Conservation (phyloP, 2,329 filamentous ascomycete genomes). For the Gremmenia infestans region DNA sequence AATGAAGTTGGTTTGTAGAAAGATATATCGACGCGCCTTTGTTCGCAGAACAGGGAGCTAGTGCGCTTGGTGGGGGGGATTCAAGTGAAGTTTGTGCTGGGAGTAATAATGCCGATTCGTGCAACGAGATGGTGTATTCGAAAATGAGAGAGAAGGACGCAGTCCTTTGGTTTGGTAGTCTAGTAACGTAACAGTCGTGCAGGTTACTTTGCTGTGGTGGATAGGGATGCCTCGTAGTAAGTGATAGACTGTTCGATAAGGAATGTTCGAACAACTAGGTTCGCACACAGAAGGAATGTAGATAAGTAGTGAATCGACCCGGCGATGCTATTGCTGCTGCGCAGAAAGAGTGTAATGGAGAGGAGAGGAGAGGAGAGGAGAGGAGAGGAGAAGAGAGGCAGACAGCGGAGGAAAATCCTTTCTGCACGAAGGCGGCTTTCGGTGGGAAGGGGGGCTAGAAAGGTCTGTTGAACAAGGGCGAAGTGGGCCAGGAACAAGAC, state of each 20-base stretch:
- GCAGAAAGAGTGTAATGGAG: slow-evolving; percentile 11
- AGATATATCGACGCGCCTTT: background rate
- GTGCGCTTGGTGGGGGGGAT: background rate
- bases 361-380: slow-evolving; percentile 5
- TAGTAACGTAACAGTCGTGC: background rate
- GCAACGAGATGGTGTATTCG: background rate
- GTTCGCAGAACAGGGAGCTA: background rate
- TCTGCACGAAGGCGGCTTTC: background rate
- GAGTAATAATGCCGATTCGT: background rate
- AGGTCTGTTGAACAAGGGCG: background rate
- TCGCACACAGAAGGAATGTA: slow-evolving; percentile 22
- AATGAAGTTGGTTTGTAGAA: background rate
- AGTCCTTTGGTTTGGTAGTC: background rate
- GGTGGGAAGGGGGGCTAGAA: background rate
- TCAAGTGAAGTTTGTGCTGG: slow-evolving; percentile 3
- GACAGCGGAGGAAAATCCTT: slow-evolving; percentile 1
- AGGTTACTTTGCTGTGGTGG: background rate
- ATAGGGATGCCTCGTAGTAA: slow-evolving; percentile 6
- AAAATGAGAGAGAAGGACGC: background rate
- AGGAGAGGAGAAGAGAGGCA: slow-evolving; percentile 1
- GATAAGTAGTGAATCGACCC: slow-evolving; percentile 19
- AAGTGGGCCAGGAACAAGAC: no score
- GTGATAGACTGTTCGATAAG: slow-evolving; percentile 22
- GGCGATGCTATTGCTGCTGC: slow-evolving; percentile 16
- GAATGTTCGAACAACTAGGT: slow-evolving; percentile 28